Percentiles rank a stretch among this genome's conserved stretches.
Conservation (phyloP, 2,329 filamentous ascomycete genomes). For the Taxawa tesnikishii region DNA sequence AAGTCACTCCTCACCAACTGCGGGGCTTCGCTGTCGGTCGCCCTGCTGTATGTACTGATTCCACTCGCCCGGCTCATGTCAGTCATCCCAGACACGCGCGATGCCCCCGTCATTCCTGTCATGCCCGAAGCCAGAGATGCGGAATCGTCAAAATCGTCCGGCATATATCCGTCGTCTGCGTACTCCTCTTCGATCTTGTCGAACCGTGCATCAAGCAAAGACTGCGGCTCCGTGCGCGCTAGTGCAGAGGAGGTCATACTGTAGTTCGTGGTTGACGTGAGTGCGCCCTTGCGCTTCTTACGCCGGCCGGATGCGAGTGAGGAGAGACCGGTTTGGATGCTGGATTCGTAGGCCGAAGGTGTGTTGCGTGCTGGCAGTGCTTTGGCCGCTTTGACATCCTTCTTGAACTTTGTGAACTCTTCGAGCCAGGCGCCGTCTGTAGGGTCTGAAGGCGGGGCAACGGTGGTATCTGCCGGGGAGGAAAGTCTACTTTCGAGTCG, state of each 20-base stretch:
- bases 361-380: slow-evolving; percentile 25
- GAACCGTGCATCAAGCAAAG: slow-evolving; percentile 77
- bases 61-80: slow-evolving; percentile 20
- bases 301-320: slow-evolving; percentile 61
- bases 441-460: slow-evolving; percentile 20
- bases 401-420: slow-evolving; percentile 88
- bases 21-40: slow-evolving; percentile 26
- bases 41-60: slow-evolving; percentile 19
- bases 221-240: slow-evolving; percentile 75
- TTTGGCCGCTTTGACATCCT: slow-evolving; percentile 32
- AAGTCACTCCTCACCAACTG: slow-evolving; percentile 62
- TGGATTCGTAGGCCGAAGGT: slow-evolving; percentile 49
- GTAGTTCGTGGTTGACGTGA: slow-evolving; percentile 77
- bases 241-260: slow-evolving; percentile 87
- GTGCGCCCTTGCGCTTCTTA: slow-evolving; percentile 92
- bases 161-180: slow-evolving; percentile 34
- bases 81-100: slow-evolving; percentile 26
- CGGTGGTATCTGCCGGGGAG: slow-evolving; percentile 20
- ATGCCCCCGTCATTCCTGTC: slow-evolving; percentile 34
- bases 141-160: slow-evolving; percentile 29
- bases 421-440: slow-evolving; percentile 72
- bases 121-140: slow-evolving; percentile 34
- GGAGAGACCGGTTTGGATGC: slow-evolving; percentile 59
- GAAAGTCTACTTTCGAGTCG: slow-evolving; percentile 40
- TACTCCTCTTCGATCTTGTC: slow-evolving; percentile 81